Evolutionary conservation across 2,329 filamentous ascomycete genomes (phyloP).

Genomic region (Penicillium sp.): DNA sequence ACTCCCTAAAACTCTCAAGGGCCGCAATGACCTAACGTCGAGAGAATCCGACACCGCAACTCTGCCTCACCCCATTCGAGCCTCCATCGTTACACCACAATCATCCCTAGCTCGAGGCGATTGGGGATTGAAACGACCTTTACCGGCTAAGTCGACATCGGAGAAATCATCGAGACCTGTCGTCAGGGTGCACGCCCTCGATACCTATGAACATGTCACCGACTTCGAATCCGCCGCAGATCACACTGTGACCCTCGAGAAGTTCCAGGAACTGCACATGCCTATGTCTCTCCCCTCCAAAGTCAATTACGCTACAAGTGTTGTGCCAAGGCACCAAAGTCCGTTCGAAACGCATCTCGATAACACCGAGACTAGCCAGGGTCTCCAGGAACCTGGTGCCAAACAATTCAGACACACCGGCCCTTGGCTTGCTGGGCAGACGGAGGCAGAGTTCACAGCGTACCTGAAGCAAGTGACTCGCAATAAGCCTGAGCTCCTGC

Average conservation of each 20-base stretch:
- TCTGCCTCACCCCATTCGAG: conserved; percentile 73
- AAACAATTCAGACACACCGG: conserved; percentile 59
- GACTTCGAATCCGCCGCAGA: conserved; percentile 83
- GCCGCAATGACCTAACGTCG: conserved; percentile 54
- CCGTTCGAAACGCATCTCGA: conserved; percentile 47
- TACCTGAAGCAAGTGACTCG: conserved; percentile 51
- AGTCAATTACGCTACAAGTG: conserved; percentile 32
- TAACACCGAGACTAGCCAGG: conserved; percentile 44
- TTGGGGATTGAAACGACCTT: conserved; percentile 85
- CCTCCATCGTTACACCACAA: conserved; percentile 75
- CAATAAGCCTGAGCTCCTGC: conserved; percentile 42
- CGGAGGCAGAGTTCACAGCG: conserved; percentile 54
- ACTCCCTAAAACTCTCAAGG: conserved; percentile 71
- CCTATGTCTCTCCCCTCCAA: conserved; percentile 59
- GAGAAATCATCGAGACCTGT: conserved; percentile 68
- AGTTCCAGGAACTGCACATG: conserved; percentile 80
- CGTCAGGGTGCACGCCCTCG: conserved; percentile 73
- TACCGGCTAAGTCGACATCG: conserved; percentile 74
- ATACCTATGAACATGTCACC: conserved; percentile 84
- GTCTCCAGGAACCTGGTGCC: conserved; percentile 32
- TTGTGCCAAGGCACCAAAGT: conserved; percentile 36
- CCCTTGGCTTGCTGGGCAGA: conserved; percentile 59
- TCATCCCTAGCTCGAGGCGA: conserved; percentile 75
- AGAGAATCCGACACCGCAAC: conserved; percentile 69
- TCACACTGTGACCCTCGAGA: conserved; percentile 75